A percentile compares a stretch with the other conserved stretches of the same genome.
phyloP scores from a whole-genome alignment of 2,329 filamentous ascomycete genomes.

The Fusarium dlaminii region DNA sequence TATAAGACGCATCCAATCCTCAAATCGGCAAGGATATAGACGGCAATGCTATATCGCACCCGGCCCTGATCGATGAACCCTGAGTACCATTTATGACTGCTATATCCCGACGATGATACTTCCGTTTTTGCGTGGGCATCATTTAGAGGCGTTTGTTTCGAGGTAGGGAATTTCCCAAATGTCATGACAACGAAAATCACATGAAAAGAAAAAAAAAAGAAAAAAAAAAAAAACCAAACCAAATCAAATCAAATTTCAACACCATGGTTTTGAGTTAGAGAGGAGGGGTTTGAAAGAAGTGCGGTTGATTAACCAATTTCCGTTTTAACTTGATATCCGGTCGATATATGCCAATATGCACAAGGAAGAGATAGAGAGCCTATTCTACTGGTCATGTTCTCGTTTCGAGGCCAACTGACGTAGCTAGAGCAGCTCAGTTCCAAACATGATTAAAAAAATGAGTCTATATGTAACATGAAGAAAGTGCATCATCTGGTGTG shows the following conservation, averaged over 20 bases:
- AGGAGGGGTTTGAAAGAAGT: constrained; percentile 5
- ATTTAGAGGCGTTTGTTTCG: constrained; percentile 41
- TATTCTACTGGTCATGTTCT: neutral
- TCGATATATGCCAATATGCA: constrained; percentile 4
- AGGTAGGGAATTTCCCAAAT: constrained; percentile 20
- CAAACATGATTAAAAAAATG: constrained; percentile 8
- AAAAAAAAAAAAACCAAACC: neutral
- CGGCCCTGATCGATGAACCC: neutral
- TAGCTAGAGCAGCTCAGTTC: constrained; percentile 7
- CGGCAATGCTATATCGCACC: neutral
- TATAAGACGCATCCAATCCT: neutral
- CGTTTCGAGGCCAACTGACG: neutral
- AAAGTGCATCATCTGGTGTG: constrained; percentile 22
- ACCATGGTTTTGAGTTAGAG: constrained; percentile 29
- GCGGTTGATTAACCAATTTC: constrained; percentile 2
- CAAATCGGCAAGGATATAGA: constrained; percentile 10
- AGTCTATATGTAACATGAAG: constrained; percentile 18
- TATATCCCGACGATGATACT: constrained; percentile 7
- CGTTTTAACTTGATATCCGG: constrained; percentile 20
- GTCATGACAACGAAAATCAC: constrained; percentile 17
- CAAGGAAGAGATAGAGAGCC: neutral
- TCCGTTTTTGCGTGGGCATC: constrained; percentile 29
- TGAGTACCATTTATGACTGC: constrained; percentile 18
- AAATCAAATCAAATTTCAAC: neutral
- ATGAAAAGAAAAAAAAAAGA: neutral